Conservation (phyloP, 306 rosid species). For the Prunus armeniaca region DNA sequence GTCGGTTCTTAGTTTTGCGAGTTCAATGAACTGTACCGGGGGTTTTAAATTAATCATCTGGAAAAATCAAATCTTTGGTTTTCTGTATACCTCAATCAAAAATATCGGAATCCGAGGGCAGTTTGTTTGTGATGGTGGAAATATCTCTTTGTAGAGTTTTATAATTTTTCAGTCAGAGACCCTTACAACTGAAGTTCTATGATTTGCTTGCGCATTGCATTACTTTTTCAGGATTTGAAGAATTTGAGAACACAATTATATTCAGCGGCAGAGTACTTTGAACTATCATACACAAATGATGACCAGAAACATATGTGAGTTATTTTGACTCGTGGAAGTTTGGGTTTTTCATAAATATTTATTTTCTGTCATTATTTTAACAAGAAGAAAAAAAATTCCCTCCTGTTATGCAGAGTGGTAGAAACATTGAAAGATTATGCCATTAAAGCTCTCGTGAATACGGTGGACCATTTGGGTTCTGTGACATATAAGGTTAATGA, state of each 20-base stretch:
- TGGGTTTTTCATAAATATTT: background rate
- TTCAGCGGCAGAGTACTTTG: conserved; percentile 97
- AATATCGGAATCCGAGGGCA: background rate
- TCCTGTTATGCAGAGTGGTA: conserved; percentile 58
- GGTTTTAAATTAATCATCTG: background rate
- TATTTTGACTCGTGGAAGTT: conserved; percentile 10
- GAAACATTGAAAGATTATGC: conserved; percentile 97
- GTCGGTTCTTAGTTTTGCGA: background rate
- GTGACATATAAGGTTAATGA: conserved; percentile 89
- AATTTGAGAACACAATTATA: conserved; percentile 85
- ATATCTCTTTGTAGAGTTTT: background rate
- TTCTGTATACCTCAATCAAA: conserved; percentile 6
- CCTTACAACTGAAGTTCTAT: conserved; percentile 6
- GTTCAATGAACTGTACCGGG: background rate
- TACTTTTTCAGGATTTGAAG: conserved; percentile 78
- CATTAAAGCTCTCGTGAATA: conserved; percentile 92
- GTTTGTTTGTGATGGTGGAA: background rate
- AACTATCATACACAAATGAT: conserved; percentile 87
- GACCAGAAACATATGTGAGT: conserved; percentile 94
- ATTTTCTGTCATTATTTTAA: conserved; percentile 5
- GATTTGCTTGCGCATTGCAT: conserved; percentile 16
- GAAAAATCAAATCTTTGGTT: background rate
- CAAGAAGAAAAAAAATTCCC: background rate
- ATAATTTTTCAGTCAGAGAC: background rate
- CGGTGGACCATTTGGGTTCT: conserved; percentile 98